Base-by-base conservation (phyloP, 371 early-diverging fungal genomes). In the Mortierella sp. region DNA sequence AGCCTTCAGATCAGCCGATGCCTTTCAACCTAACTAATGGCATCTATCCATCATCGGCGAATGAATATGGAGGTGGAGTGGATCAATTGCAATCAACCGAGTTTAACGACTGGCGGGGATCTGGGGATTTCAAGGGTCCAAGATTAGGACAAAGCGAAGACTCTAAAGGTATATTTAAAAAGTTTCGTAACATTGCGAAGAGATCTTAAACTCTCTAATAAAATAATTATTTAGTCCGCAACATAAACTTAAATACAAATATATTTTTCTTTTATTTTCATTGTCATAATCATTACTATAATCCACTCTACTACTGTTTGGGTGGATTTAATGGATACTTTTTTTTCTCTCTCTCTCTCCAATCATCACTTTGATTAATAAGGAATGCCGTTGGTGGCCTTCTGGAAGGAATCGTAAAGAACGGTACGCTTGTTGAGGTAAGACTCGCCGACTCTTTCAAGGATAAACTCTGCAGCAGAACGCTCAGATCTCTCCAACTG, bases 391-490 rank as follows among this genome's bases (percentile, higher is more conserved):
- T 96, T 96, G 31, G 95, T 95, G 22, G 91, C 86, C 83, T 94
- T 94, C 82, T 96, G 96, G 89, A 95, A 96, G 59, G 90, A 88
- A 72, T 96, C 96, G 54, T 96, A 96, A 26, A 92, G 70, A 2
- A 95, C 95, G 1, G 96, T 96, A 42, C 95, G 86, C 64, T 88
- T 89, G 85, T 99, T 99, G 75, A 96, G 94, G 72, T 95, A 96
- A 9, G 96, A 95, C 67, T 96, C 94, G 40, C 88, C 85, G 72
- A 99, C 97, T 64, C 95, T 89, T 65, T 91, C 90, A 56, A 64
- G 51, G 70, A 99, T 98, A 84, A 96, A 99, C 55, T 95, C 94
- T 0, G 98, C 99, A 0, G 99, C 99, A 12, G 90, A 90, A 28
- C 95, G 88, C 69, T 99, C 99, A 19, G 91, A 89, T 60, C 92